Conservation (phyloP, 192 early-diverging fungal species). For the Funneliformis mosseae region DNA sequence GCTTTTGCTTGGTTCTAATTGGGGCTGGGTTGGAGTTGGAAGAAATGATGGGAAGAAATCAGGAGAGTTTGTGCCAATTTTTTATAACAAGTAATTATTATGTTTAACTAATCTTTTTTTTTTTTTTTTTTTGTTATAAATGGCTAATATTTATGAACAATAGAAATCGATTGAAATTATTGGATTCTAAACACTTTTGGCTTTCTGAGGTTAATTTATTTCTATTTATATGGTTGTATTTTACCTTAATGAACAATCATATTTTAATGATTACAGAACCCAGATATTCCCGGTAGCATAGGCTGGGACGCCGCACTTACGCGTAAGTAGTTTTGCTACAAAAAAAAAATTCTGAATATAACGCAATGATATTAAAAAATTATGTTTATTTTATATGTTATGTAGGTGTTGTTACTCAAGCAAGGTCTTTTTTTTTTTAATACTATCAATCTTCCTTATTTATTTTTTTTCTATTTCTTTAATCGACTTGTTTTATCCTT, state of each 20-base stretch:
- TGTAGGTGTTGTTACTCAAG: slow-evolving; percentile 33
- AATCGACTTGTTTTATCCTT: background rate
- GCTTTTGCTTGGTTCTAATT: slow-evolving; percentile 34
- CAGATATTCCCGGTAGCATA: slow-evolving; percentile 40
- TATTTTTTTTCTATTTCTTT: background rate
- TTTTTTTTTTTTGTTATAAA: background rate
- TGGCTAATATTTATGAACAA: background rate
- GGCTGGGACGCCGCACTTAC: slow-evolving; percentile 42
- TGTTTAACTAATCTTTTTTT: background rate
- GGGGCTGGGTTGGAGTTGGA: slow-evolving; percentile 42
- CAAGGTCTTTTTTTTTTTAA: slow-evolving; percentile 22
- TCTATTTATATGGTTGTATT: background rate
- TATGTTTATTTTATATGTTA: background rate
- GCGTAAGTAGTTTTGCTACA: slow-evolving; percentile 24
- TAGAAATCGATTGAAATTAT: slow-evolving; percentile 28
- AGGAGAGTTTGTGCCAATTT: slow-evolving; percentile 43
- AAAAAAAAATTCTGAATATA: no score
- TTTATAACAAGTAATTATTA: slow-evolving; percentile 42
- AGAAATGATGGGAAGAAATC: slow-evolving; percentile 38
- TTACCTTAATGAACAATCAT: background rate
- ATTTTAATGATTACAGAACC: slow-evolving; percentile 31
- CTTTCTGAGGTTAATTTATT: slow-evolving; percentile 37
- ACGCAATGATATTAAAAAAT: no score
- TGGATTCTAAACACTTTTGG: slow-evolving; percentile 33
- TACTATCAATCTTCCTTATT: background rate